phyloP scores from a whole-genome alignment of 2,329 filamentous ascomycete species.

The Arthroderma sp. region DNA sequence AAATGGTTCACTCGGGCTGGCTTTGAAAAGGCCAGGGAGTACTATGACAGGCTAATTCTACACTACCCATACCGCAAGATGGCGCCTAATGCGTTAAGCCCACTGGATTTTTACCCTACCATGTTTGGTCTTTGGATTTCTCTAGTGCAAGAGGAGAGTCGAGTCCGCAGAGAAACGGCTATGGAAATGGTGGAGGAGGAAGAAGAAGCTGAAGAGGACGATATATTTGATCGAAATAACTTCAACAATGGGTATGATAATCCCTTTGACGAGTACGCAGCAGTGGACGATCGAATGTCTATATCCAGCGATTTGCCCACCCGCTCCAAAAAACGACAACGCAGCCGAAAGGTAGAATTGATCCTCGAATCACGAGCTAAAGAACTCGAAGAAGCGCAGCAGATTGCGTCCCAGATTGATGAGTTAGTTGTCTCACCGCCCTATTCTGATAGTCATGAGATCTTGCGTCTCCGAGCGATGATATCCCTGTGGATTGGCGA shows the following conservation, averaged over 20 bases:
- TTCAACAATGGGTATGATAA: not conserved
- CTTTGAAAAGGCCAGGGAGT: constrained; percentile 48
- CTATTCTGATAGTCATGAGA: constrained; percentile 52
- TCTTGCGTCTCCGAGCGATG: constrained; percentile 62
- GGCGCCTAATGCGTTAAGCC: constrained; percentile 46
- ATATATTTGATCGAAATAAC: too few relatives aligned
- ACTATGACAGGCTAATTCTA: constrained; percentile 66
- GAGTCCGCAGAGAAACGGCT: constrained; percentile 30
- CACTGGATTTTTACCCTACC: constrained; percentile 67
- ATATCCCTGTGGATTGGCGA: constrained; percentile 63
- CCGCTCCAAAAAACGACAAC: not conserved
- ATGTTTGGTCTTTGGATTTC: constrained; percentile 74
- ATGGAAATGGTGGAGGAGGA: constrained; percentile 14
- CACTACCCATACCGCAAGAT: constrained; percentile 58
- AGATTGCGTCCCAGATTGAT: constrained; percentile 58
- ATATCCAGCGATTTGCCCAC: constrained; percentile 10
- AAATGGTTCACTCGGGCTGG: constrained; percentile 34
- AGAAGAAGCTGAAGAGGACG: not conserved
- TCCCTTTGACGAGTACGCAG: constrained; percentile 15
- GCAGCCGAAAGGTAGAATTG: constrained; percentile 23
- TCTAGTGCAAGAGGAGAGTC: constrained; percentile 51
- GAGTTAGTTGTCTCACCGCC: constrained; percentile 55
- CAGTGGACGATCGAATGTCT: constrained; percentile 19
- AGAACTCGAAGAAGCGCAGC: constrained; percentile 47
- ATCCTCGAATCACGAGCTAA: constrained; percentile 29